A percentile compares a stretch with the other conserved stretches of the same genome.
These are phyloP conservation scores for Haplosporangium gracile DNA, from an alignment of 192 early-diverging fungal species.

Conservation along the genomic window DNA sequence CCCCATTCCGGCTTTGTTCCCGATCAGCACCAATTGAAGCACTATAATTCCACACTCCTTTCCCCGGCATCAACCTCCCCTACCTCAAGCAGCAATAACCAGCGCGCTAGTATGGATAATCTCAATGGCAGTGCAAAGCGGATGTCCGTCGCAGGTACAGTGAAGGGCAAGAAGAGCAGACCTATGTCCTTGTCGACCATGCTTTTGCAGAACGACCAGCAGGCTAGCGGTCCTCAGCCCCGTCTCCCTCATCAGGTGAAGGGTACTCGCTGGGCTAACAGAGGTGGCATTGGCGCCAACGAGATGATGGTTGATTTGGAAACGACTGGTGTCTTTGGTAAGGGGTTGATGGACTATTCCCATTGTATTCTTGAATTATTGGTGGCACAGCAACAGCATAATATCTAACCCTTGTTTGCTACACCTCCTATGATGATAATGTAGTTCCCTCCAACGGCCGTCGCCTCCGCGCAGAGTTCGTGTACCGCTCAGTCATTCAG, in stretches of 20 bases:
- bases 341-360: not conserved
- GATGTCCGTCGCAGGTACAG: not conserved
- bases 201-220: constrained; percentile 27
- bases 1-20: not conserved
- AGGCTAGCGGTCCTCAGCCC: not conserved
- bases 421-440: not conserved
- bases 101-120: not conserved
- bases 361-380: not conserved
- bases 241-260: constrained; percentile 14
- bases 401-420: not conserved
- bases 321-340: constrained; percentile 51
- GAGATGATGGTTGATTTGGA: constrained; percentile 57
- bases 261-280: constrained; percentile 23
- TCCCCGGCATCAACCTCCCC: not conserved
- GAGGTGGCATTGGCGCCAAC: constrained; percentile 28
- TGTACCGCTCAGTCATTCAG: constrained; percentile 37
- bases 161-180: constrained; percentile 12
- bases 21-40: not conserved
- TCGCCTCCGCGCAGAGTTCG: constrained; percentile 52
- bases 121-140: not conserved
- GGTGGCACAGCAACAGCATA: not conserved
- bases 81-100: not conserved
- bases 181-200: constrained; percentile 17
- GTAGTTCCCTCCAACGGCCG: constrained; percentile 37
- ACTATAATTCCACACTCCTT: constrained; percentile 8